A percentile compares a stretch with the other conserved stretches of the same genome.
phyloP scores from a whole-genome alignment of 495 filamentous ascomycete genomes.

The Podospora bellae-mahoneyi region DNA sequence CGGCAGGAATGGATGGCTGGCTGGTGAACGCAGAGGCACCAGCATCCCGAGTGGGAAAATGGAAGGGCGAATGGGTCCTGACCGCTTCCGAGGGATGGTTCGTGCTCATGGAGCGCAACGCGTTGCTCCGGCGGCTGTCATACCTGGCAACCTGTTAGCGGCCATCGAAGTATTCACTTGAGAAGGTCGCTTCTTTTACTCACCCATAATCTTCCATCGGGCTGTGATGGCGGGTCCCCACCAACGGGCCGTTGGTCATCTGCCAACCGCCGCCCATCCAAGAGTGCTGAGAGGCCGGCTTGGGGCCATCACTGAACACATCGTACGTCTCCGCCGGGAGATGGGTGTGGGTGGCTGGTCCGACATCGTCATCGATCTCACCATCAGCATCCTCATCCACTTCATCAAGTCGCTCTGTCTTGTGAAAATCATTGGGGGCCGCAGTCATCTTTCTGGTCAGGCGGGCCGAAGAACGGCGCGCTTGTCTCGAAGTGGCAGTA shows the following conservation, averaged over 20 bases:
- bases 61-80: neutral
- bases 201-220: neutral
- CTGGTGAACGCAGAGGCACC: neutral
- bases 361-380: neutral
- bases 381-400: neutral
- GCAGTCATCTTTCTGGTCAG: neutral
- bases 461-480: neutral
- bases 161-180: neutral
- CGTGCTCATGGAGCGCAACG: neutral
- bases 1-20: neutral
- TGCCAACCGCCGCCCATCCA: neutral
- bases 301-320: neutral
- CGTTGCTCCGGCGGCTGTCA: neutral
- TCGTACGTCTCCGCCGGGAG: neutral
- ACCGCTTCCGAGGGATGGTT: neutral
- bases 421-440: neutral
- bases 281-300: neutral
- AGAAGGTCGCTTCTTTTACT: neutral
- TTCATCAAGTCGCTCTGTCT: neutral
- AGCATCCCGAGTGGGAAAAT: conserved; percentile 2
- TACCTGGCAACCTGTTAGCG: neutral
- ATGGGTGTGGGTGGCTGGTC: neutral
- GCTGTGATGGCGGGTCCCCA: neutral
- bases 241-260: neutral
- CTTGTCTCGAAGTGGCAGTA: neutral